Percentiles rank a stretch among this genome's conserved stretches.
These are phyloP conservation scores for Podaxis mareebaensis DNA, from an alignment of 768 basidiomycete species.

Conservation along the genomic window DNA sequence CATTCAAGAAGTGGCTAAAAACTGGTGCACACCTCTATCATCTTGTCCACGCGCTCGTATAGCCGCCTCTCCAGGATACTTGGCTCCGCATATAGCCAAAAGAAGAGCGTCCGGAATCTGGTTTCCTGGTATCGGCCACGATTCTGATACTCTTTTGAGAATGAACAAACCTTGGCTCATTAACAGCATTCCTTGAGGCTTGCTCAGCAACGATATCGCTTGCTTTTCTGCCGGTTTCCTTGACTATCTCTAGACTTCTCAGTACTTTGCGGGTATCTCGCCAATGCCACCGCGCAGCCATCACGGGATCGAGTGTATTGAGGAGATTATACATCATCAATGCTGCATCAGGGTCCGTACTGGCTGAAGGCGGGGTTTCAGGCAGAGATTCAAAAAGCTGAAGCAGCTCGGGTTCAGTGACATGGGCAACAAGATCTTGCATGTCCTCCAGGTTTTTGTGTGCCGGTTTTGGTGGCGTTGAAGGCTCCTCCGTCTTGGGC, in stretches of 20 bases:
- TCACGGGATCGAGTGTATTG: slow-evolving; percentile 62
- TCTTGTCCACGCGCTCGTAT: slow-evolving; percentile 80
- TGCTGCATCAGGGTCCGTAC: slow-evolving; percentile 53
- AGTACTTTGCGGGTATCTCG: slow-evolving; percentile 88
- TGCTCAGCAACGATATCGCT: slow-evolving; percentile 74
- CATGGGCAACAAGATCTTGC: slow-evolving; percentile 20
- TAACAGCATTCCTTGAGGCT: slow-evolving; percentile 35
- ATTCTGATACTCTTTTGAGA: background rate
- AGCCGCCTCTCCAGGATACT: slow-evolving; percentile 64
- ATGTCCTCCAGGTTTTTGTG: slow-evolving; percentile 24
- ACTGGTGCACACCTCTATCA: slow-evolving; percentile 68
- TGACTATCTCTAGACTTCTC: slow-evolving; percentile 75
- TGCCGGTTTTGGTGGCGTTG: slow-evolving; percentile 9
- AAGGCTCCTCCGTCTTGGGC: background rate
- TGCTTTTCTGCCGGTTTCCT: slow-evolving; percentile 61
- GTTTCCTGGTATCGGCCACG: background rate
- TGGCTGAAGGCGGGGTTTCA: slow-evolving; percentile 56
- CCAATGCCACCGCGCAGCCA: slow-evolving; percentile 95
- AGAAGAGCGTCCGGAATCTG: slow-evolving; percentile 83
- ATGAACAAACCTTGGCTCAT: slow-evolving; percentile 51
- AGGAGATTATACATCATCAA: slow-evolving; percentile 70
- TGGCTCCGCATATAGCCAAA: slow-evolving; percentile 87
- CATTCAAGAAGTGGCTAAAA: background rate
- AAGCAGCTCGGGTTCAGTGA: slow-evolving; percentile 48
- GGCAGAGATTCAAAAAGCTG: slow-evolving; percentile 61